Evolutionary conservation across 345 rosid species (phyloP).

Genomic region (Ceriops tagal): DNA sequence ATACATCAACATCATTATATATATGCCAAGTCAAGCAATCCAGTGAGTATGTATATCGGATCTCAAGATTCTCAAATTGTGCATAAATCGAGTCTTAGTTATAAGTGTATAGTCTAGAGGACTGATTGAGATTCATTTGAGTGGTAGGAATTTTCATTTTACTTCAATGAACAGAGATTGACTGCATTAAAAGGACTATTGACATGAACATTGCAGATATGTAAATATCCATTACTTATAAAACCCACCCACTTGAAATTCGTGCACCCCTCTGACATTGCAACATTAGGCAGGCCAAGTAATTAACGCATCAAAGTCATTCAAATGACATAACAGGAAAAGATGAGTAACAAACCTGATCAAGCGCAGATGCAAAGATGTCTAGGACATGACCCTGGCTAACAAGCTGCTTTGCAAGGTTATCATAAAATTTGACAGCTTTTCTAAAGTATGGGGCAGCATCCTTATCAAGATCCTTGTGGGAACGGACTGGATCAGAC

Average conservation of each 20-base stretch:
- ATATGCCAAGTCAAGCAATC: too few species aligned
- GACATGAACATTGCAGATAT: neutral
- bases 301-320: neutral
- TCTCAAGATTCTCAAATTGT: too few species aligned
- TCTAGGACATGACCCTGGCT: constrained; percentile 95
- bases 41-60: too few species aligned
- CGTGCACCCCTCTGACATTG: neutral
- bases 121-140: too few species aligned
- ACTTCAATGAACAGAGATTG: neutral
- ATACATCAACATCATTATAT: too few species aligned
- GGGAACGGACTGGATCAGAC: constrained; percentile 98
- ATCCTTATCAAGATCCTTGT: constrained; percentile 99
- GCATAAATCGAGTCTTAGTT: too few species aligned
- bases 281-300: neutral
- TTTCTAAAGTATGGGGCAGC: constrained; percentile 95
- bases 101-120: neutral
- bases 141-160: neutral
- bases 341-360: constrained; percentile 54
- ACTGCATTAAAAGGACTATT: neutral
- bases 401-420: constrained; percentile 90
- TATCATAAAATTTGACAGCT: constrained; percentile 89
- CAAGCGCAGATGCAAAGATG: constrained; percentile 97
- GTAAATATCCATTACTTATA: neutral
- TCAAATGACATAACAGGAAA: constrained; percentile 1
- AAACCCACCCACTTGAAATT: neutral